phyloP scores from a whole-genome alignment of 257 asterid genomes.

The Nicotiana attenuata region DNA sequence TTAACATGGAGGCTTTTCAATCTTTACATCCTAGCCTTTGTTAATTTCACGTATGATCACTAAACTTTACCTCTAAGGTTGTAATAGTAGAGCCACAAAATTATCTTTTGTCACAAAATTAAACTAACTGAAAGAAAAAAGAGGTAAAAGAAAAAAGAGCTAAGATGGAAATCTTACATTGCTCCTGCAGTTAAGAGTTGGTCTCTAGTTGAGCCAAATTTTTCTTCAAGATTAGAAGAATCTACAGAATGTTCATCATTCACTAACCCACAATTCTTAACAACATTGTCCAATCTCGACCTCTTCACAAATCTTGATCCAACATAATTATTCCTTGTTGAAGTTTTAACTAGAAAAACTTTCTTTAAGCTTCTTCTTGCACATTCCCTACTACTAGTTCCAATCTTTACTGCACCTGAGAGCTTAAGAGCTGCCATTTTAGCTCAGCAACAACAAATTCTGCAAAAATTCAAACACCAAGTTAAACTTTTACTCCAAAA shows the following conservation, averaged over 20 bases:
- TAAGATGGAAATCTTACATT: constrained; percentile 26
- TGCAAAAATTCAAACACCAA: constrained; percentile 3
- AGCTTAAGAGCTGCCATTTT: constrained; percentile 23
- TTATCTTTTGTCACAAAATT: neutral
- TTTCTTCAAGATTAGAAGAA: constrained; percentile 18
- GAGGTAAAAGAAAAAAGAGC: no score
- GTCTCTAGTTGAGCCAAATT: constrained; percentile 20
- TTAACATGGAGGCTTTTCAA: no score
- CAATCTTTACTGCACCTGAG: constrained; percentile 7
- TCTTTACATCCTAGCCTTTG: no score
- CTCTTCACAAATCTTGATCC: constrained; percentile 16
- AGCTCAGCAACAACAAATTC: neutral
- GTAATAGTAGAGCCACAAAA: neutral
- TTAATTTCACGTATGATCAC: no score
- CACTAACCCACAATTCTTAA: constrained; percentile 20
- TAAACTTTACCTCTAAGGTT: neutral
- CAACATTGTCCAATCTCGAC: constrained; percentile 16
- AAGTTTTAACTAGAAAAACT: neutral
- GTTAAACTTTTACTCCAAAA: neutral
- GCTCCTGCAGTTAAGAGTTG: constrained; percentile 21
- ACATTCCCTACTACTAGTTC: constrained; percentile 6
- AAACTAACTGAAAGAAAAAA: no score
- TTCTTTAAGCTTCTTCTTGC: constrained; percentile 5
- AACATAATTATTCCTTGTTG: neutral
- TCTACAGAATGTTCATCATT: constrained; percentile 21